phyloP scores from a whole-genome alignment of 306 rosid species.

The Parietaria judaica region DNA sequence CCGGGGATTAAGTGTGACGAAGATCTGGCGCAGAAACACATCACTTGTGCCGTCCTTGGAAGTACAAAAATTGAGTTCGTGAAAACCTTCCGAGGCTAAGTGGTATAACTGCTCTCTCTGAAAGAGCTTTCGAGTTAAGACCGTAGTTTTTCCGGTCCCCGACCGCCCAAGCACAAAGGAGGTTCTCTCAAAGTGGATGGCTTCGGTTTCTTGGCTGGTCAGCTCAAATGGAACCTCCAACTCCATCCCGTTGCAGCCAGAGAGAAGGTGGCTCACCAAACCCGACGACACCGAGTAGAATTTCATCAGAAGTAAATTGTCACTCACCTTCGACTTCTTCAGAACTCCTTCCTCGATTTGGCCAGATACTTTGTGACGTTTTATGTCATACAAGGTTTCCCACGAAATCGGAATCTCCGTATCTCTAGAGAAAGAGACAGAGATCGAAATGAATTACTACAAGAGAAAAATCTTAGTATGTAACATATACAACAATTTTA shows the following conservation, averaged over 20 bases:
- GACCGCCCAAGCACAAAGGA: slow-evolving; percentile 61
- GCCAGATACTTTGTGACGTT: neutral
- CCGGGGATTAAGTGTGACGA: slow-evolving; percentile 58
- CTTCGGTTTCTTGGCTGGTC: slow-evolving; percentile 45
- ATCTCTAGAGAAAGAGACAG: slow-evolving; percentile 30
- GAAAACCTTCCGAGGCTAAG: slow-evolving; percentile 22
- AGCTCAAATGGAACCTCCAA: slow-evolving; percentile 53
- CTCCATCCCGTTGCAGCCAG: slow-evolving; percentile 30
- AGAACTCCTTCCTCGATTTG: slow-evolving; percentile 26
- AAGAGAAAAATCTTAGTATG: neutral
- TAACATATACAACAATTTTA: neutral
- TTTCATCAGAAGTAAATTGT: slow-evolving; percentile 50
- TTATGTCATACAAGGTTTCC: slow-evolving; percentile 29
- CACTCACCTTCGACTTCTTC: slow-evolving; percentile 41
- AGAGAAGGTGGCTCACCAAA: slow-evolving; percentile 40
- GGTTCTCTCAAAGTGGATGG: slow-evolving; percentile 36
- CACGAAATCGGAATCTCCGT: slow-evolving; percentile 50
- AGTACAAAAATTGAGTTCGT: slow-evolving; percentile 9
- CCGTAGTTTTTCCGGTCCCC: slow-evolving; percentile 58
- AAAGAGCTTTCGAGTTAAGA: slow-evolving; percentile 49
- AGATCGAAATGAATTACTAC: neutral
- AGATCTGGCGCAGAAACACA: slow-evolving; percentile 43
- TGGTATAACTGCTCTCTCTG: slow-evolving; percentile 36
- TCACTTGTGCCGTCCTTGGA: slow-evolving; percentile 11
- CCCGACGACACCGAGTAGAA: slow-evolving; percentile 47